Percentiles rank a stretch among this genome's conserved stretches.
Conservation (phyloP, 768 basidiomycete genomes). For the Suillus clintonianus region DNA sequence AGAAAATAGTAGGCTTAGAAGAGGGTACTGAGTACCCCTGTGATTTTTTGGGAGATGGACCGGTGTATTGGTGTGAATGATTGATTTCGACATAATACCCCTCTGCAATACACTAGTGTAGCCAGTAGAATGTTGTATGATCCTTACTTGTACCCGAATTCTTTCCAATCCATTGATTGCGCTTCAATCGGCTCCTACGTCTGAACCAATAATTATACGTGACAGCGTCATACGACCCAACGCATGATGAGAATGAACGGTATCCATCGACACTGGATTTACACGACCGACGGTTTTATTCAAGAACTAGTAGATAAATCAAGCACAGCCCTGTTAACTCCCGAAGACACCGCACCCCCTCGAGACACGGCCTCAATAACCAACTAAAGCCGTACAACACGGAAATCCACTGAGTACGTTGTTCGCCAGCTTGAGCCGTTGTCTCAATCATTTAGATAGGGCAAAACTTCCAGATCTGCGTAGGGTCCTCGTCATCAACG, state of each 20-base stretch:
- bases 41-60: background rate
- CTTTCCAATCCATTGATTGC: background rate
- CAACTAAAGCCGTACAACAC: background rate
- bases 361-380: background rate
- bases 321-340: background rate
- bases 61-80: background rate
- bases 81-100: background rate
- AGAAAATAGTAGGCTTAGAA: constrained; percentile 63
- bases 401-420: background rate
- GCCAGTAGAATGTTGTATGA: background rate
- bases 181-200: background rate
- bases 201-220: background rate
- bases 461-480: background rate
- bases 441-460: background rate
- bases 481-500: background rate
- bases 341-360: too few relatives aligned
- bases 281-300: background rate
- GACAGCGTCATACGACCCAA: background rate
- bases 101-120: background rate
- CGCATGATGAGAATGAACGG: background rate
- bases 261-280: background rate
- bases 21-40: constrained; percentile 33
- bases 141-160: too few relatives aligned
- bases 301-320: background rate
- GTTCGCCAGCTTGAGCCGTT: background rate